phyloP scores from a whole-genome alignment of 495 filamentous ascomycete genomes.

The Lasiosphaeris hirsuta region DNA sequence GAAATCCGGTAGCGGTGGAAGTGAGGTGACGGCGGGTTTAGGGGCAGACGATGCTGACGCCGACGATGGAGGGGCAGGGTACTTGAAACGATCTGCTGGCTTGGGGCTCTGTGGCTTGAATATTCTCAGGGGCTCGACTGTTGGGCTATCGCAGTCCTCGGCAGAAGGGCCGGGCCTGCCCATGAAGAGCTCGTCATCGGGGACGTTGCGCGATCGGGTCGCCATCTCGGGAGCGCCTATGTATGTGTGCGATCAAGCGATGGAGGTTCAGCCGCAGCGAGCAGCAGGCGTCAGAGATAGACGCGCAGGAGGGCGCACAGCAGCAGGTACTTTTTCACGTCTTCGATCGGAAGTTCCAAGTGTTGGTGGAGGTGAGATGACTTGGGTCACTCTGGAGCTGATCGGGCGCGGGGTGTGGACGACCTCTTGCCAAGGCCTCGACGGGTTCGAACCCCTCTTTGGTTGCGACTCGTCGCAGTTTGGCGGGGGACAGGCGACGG shows the following conservation, averaged over 20 bases:
- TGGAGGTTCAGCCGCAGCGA: background rate
- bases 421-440: slow-evolving; percentile 13
- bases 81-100: slow-evolving; percentile 48
- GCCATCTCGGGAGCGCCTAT: slow-evolving; percentile 36
- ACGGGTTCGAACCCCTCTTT: slow-evolving; percentile 10
- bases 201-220: slow-evolving; percentile 49
- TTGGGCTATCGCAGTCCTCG: slow-evolving; percentile 61
- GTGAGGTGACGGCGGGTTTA: slow-evolving; percentile 30
- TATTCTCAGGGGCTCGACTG: slow-evolving; percentile 82
- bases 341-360: no score
- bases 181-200: slow-evolving; percentile 77
- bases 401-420: slow-evolving; percentile 9
- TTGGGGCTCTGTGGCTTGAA: slow-evolving; percentile 62
- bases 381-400: slow-evolving; percentile 1
- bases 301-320: background rate
- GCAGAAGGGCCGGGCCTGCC: slow-evolving; percentile 45
- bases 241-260: background rate
- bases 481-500: background rate
- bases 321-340: no score
- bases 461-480: background rate
- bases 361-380: background rate
- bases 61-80: slow-evolving; percentile 41
- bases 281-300: background rate
- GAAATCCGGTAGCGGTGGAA: slow-evolving; percentile 46
- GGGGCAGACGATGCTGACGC: slow-evolving; percentile 29